Percentiles rank a stretch among this genome's conserved stretches.
Conservation (phyloP, 2,329 filamentous ascomycete genomes). For the Colletotrichum shisoi region DNA sequence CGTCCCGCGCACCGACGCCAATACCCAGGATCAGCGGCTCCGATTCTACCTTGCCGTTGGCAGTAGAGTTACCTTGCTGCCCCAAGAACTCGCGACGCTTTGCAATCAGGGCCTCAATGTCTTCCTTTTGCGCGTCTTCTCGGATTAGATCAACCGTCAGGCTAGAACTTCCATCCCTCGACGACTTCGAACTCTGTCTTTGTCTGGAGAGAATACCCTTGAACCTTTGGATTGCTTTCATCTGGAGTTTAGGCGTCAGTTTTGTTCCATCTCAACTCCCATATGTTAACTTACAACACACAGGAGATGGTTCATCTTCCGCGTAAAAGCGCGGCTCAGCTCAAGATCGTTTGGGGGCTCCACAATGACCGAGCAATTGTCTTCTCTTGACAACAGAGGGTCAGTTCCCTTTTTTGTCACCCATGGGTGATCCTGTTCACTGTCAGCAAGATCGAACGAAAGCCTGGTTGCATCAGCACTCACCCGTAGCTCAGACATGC, state of each 20-base stretch:
- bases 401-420: conserved; percentile 84
- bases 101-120: conserved; percentile 59
- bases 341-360: conserved; percentile 89
- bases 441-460: conserved; percentile 31
- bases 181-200: conserved; percentile 32
- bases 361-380: conserved; percentile 83
- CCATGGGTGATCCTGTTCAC: conserved; percentile 83
- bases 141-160: conserved; percentile 42
- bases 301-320: conserved; percentile 84
- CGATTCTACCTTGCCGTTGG: conserved; percentile 65
- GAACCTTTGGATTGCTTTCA: conserved; percentile 91
- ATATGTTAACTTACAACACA: conserved; percentile 69
- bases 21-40: conserved; percentile 76
- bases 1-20: conserved; percentile 68
- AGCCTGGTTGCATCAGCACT: conserved; percentile 46
- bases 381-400: conserved; percentile 77
- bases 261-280: background rate
- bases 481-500: conserved; percentile 82
- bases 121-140: conserved; percentile 54
- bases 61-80: conserved; percentile 57
- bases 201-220: conserved; percentile 70
- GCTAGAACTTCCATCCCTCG: conserved; percentile 16
- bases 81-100: conserved; percentile 56
- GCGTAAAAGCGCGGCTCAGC: conserved; percentile 87
- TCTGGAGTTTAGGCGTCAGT: conserved; percentile 55